These are phyloP conservation scores for Polygonum maritimum DNA, from an alignment of 148 eudicot genomes.

Conservation along the genomic window DNA sequence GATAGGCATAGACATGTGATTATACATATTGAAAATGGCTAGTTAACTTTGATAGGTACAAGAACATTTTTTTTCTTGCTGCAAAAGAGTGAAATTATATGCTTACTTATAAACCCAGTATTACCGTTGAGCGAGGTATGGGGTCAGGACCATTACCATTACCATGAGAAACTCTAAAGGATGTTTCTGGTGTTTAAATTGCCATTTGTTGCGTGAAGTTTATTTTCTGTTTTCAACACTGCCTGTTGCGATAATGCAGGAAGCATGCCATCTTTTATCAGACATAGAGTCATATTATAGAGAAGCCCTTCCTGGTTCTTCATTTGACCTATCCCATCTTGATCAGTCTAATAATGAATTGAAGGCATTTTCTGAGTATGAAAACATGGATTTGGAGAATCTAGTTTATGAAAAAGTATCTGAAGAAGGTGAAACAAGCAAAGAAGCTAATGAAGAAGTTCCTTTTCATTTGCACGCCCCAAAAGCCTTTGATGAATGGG, in stretches of 20 bases:
- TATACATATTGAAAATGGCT: background rate
- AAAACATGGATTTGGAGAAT: slow-evolving; percentile 78
- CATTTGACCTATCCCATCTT: slow-evolving; percentile 43
- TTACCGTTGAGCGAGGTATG: no score
- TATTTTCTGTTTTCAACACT: background rate
- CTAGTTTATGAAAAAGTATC: slow-evolving; percentile 37
- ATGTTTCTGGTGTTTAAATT: background rate
- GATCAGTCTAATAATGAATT: slow-evolving; percentile 38
- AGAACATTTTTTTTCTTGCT: background rate
- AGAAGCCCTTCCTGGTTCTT: slow-evolving; percentile 38
- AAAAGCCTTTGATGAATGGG: slow-evolving; percentile 42
- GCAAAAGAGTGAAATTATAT: background rate
- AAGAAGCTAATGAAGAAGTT: slow-evolving; percentile 32
- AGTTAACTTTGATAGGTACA: background rate
- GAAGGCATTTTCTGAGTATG: slow-evolving; percentile 39
- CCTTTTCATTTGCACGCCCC: slow-evolving; percentile 70
- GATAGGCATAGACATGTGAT: background rate
- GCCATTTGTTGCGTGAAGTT: background rate
- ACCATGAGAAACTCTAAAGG: no score
- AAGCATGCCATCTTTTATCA: slow-evolving; percentile 74
- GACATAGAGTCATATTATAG: slow-evolving; percentile 58
- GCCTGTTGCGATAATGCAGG: slow-evolving; percentile 34
- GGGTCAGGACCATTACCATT: no score
- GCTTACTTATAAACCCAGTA: no score
- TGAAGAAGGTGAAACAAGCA: slow-evolving; percentile 43